Percentiles rank a stretch among this genome's conserved stretches.
These are phyloP conservation scores for Hymenoscyphus scutula DNA, from an alignment of 2,329 filamentous ascomycete genomes.

Conservation along the genomic window DNA sequence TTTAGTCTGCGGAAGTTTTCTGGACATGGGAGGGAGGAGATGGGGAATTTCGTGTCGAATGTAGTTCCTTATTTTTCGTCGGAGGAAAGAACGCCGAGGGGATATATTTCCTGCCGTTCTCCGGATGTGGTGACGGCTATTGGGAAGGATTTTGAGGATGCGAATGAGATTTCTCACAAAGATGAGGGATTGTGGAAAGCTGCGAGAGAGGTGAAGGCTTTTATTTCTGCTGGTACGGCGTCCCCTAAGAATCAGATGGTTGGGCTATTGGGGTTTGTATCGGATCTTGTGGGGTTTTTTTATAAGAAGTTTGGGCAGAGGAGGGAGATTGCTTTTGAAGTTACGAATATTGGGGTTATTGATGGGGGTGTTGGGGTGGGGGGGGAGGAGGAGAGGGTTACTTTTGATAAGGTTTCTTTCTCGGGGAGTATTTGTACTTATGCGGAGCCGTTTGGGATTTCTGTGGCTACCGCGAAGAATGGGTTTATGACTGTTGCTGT, in stretches of 20 bases:
- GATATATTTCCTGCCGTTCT: conserved; percentile 20
- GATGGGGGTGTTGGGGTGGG: conserved; percentile 22
- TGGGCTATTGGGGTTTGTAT: conserved; percentile 43
- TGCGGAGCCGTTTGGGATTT: conserved; percentile 18
- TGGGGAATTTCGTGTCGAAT: conserved; percentile 20
- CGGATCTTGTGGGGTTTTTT: conserved; percentile 45
- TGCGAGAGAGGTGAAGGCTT: conserved; percentile 13
- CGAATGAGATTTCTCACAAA: conserved; percentile 1
- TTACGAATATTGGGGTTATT: conserved; percentile 53
- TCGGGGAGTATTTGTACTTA: conserved; percentile 16
- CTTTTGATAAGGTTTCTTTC: conserved; percentile 22
- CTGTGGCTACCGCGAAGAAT: conserved; percentile 21
- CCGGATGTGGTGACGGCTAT: background rate
- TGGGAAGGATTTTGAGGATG: background rate
- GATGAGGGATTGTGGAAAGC: conserved; percentile 19
- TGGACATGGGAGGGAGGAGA: conserved; percentile 11
- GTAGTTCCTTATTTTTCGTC: conserved; percentile 18
- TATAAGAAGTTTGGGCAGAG: conserved; percentile 42
- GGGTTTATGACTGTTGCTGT: conserved; percentile 22
- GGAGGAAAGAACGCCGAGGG: conserved; percentile 13
- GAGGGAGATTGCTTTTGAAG: conserved; percentile 47
- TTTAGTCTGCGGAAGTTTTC: conserved; percentile 21
- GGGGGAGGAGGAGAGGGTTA: conserved; percentile 11
- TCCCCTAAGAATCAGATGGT: conserved; percentile 45
- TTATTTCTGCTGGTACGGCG: conserved; percentile 39